Percentiles rank a stretch among this genome's conserved stretches.
These are phyloP conservation scores for Medicago truncatula DNA, from an alignment of 306 rosid species.

Conservation along the genomic window DNA sequence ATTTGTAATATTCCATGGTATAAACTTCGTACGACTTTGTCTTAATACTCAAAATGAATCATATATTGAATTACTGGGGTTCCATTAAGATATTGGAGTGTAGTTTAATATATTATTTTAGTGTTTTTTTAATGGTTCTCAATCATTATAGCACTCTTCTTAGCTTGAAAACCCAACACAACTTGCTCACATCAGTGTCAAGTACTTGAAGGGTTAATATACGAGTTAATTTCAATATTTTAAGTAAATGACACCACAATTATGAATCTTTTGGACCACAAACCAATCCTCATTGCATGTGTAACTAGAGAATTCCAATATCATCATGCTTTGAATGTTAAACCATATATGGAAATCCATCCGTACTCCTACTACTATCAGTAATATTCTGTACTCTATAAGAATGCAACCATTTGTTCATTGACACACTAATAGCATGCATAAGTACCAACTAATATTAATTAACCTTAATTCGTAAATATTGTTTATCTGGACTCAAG, in stretches of 20 bases:
- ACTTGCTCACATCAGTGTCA: background rate
- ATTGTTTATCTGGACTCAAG: background rate
- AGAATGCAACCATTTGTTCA: slow-evolving; percentile 2
- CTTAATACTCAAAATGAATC: slow-evolving; percentile 1
- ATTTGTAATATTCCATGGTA: background rate
- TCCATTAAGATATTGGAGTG: background rate
- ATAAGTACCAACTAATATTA: background rate
- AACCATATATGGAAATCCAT: slow-evolving; percentile 5
- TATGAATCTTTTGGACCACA: slow-evolving; percentile 29
- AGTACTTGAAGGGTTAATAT: background rate
- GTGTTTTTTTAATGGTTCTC: background rate
- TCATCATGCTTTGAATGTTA: background rate
- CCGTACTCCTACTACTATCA: background rate
- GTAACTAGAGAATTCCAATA: background rate
- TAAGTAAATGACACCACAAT: background rate
- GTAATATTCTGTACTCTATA: background rate
- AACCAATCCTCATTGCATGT: background rate
- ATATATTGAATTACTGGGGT: background rate
- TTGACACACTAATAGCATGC: background rate
- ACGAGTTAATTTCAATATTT: slow-evolving; percentile 11
- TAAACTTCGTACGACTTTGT: background rate
- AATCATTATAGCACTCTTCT: background rate
- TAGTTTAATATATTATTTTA: background rate
- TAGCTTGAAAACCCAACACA: slow-evolving; percentile 10
- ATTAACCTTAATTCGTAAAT: background rate